Base-by-base conservation (phyloP, 2,329 filamentous ascomycete species). In the Paecilomyces niveus region DNA sequence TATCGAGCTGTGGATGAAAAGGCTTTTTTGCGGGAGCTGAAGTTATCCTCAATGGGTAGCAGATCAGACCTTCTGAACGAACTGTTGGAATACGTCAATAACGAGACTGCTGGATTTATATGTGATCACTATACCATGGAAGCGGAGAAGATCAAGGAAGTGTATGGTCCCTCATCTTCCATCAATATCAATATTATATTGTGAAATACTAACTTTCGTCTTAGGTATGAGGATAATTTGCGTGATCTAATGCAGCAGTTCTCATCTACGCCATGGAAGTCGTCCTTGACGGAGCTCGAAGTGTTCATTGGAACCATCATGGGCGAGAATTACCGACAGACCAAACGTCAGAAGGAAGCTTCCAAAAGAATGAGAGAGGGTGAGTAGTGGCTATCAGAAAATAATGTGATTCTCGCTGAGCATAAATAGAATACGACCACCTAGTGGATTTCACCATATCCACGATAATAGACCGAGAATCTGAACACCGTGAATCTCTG, bases 1-100 rank as follows among this genome's bases (percentile, higher is more conserved):
- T 94, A 89, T 68, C 84, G 89, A 1, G 82, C 80, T 0, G 86
- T 95, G 10, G 85, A 95, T 64, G 90, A 94, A 70, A 53, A 80
- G 81, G 56, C 88, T 92, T 51, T 69, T 59, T 63, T 62, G 51
- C 21, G 63, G 3, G 57, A 66, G 26, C 52, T 69, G 18, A 58
- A 57, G 11, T 54, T 35, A n/a, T 52, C 55, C 15, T 49, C 53
- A 3, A 53, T 53, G 33, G 18, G 3, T 31, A 52, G 53, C 21
- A 21, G 22, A 24, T 54, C 21, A 13, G 59, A 39, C 18, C 26
- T 26, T 10, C 54, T 62, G 2, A 35, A 51, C n/a, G 8, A 49
- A 49, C 2, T 55, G 56, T 50, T 58, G 61, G 4, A 55, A 13
- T 18, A 54, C 54, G 15, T 67, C 61, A 15, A 67, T 62, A 53